Evolutionary conservation across 305 asterid genomes (phyloP), one percentile per base, ranked within the genome.

Genomic region (Fraxinus greggii): DNA sequence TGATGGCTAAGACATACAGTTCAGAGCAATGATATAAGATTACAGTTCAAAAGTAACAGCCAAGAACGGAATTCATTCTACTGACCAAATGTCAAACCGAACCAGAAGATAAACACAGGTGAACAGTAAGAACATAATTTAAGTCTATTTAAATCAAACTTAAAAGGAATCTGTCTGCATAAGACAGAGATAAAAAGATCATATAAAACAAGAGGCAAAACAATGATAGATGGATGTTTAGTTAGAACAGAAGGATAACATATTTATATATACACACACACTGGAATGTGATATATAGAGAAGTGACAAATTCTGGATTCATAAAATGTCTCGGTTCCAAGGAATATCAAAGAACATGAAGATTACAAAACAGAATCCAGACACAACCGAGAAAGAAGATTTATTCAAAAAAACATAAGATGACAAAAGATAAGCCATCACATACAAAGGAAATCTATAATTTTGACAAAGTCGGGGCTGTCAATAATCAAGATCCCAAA

Each of bases 1-100:
- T 86, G 42, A 83, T 75, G 70, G 54, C 80, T 61, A 84, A 69
- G 70, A 79, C 65, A 63, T 10, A 78, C 29, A 65, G 3, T 19
- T 33, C 24, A 7, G 7, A 73, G 24, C 13, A 19, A 35, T 32
- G 2, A 10, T 24, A 35, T 75, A 3, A 15, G 19, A 56, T 17
- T 19, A 76, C 12, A 76, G 19, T 26, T 38, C 35, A 26, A 31
- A 72, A 78, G 48, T 2, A 12, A 3, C 51, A 42, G 51, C 17
- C 17, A 42, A 42, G 13, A n/a, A 51, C 21, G 7, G 59, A 48
- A 48, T 48, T 48, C 19, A 48, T 0, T 48, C 7, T 48, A 48
- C 59, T 1, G 3, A 13, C 0, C 7, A 51, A 73, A 45, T 36
- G 59, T 15, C 59, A 19, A 19, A 19, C 28, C 1, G 26, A 56